Evolutionary conservation across 2,329 filamentous ascomycete genomes (phyloP), one percentile per base, ranked within the genome.

Genomic region (Trichoderma pleuroti): DNA sequence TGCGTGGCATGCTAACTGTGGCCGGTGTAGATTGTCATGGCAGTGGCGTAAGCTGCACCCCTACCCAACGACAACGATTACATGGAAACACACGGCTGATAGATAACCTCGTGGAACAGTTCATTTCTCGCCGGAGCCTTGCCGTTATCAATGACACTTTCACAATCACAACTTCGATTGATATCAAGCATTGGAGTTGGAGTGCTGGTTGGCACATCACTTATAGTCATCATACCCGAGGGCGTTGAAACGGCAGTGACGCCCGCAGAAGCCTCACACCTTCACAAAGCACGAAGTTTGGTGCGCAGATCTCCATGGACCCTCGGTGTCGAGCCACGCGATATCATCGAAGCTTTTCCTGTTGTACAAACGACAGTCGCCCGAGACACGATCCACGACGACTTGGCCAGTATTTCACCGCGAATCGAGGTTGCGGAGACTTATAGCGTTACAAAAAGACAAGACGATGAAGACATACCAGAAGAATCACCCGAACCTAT

Each of bases 211-310:
- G 96, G 96, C 42, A 98, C 96, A 32, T 95, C 95, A 1, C 87
- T 99, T 74, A 95, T 98, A 74, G 94, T 99, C 36, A 98, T 99
- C 78, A 97, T 99, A 76, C 96, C 96, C 1, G 96, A 99, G 81
- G 96, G 96, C 46, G 91, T 98, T 72, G 94, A 98, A 79, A 95
- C 96, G 4, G 87, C 98, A 70, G 93, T 96, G 75, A 90, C 86
- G 16, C 83, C 86, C 3, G 80, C 82, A 2, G 79, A 83, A 70
- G 75, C 79, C 8, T 73, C 79, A 11, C 82, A 84, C 60, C 75
- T 80, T 64, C 82, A 82, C 74, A 78, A 78, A 70, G 73, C 78
- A 18, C 75, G 79, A 70, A 78, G 74, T 34, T 68, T 82, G 30
- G 74, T 78, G 60, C 78, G 75, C 69, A 75, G 81, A 71, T 77